Evolutionary conservation across 1,139 yeast genomes (phyloP).

Genomic region (Kluyveromyces sp.): DNA sequence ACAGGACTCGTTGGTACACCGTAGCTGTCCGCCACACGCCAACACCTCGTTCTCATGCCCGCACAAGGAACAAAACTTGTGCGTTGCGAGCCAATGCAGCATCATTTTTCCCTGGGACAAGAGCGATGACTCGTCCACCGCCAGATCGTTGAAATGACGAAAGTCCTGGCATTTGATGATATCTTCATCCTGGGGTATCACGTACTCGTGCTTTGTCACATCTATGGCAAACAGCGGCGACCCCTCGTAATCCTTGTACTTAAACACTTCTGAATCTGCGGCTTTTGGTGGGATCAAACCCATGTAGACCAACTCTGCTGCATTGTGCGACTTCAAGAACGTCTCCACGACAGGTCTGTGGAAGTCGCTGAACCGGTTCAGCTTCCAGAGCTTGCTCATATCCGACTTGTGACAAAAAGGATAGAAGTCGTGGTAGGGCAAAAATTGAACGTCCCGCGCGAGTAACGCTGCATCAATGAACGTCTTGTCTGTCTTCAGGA

Average conservation of each 20-base stretch:
- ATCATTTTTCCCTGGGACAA: slow-evolving; percentile 79
- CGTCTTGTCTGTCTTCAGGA: slow-evolving; percentile 57
- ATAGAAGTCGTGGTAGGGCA: slow-evolving; percentile 39
- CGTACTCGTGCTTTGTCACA: slow-evolving; percentile 6
- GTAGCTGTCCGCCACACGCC: slow-evolving; percentile 75
- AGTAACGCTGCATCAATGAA: slow-evolving; percentile 50
- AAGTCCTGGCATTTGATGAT: slow-evolving; percentile 20
- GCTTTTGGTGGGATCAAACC: slow-evolving; percentile 7
- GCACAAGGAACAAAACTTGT: slow-evolving; percentile 83
- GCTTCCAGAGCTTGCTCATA: slow-evolving; percentile 3
- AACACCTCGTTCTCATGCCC: slow-evolving; percentile 63
- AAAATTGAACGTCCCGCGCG: slow-evolving; percentile 49
- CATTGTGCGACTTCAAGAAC: neutral
- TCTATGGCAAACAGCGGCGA: slow-evolving; percentile 76
- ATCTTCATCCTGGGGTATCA: slow-evolving; percentile 2
- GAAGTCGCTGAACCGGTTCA: neutral
- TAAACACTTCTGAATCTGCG: slow-evolving; percentile 12
- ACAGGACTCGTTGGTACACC: slow-evolving; percentile 42
- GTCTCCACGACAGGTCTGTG: neutral
- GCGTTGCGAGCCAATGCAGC: slow-evolving; percentile 75
- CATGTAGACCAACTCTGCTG: slow-evolving; percentile 9
- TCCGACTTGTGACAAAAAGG: slow-evolving; percentile 8
- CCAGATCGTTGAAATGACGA: slow-evolving; percentile 28
- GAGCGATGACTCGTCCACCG: slow-evolving; percentile 51
- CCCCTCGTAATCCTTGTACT: slow-evolving; percentile 49